Base-by-base conservation (phyloP, 257 asterid species). In the Verbascum thapsus region DNA sequence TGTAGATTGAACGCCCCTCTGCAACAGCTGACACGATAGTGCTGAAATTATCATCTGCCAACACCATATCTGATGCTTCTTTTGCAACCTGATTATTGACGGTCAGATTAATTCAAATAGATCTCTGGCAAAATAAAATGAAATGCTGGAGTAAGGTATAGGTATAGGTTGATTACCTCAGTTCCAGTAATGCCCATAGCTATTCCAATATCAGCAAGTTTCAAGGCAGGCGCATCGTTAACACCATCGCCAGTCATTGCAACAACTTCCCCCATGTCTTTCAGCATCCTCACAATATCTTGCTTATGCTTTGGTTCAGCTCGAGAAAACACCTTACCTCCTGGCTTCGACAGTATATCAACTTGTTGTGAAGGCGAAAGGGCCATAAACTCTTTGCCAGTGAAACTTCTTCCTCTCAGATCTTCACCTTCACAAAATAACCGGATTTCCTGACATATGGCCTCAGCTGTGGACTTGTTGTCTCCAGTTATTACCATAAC, bases 161-260 rank as follows among this genome's bases (percentile, higher is more conserved):
- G 39, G 52, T 43, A 11, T 49, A 6, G 20, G 20, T 39, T 40
- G 3, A 17, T 61, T 64, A 88, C 98, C 98, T 91, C 98, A 23
- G 96, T 86, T 47, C 96, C 96, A 16, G 96, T 68, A 37, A 91
- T 80, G 39, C 98, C 98, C 98, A 91, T 91, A 26, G 98, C 95
- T 45, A 91, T 88, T 42, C 98, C 98, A 67, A 91, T 84, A 72
- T 88, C 95, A 53, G 98, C 96, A 30, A 86, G 90, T 78, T 88
- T 91, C 10, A 91, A 66, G 2, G 98, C 96, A 40, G 98, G 98
- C 44, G 98, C 98, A 80, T 91, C 98, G 69, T 88, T 91, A 37
- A 91, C 95, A 12, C 98, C 98, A 69, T 91, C 98, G 26, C 98
- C 98, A 34, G 96, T 91, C 96, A 91, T 91, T 9, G 98, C 96